Evolutionary conservation across 176 grass and related monocot species (phyloP).

Genomic region (Cenchrus purpureus): DNA sequence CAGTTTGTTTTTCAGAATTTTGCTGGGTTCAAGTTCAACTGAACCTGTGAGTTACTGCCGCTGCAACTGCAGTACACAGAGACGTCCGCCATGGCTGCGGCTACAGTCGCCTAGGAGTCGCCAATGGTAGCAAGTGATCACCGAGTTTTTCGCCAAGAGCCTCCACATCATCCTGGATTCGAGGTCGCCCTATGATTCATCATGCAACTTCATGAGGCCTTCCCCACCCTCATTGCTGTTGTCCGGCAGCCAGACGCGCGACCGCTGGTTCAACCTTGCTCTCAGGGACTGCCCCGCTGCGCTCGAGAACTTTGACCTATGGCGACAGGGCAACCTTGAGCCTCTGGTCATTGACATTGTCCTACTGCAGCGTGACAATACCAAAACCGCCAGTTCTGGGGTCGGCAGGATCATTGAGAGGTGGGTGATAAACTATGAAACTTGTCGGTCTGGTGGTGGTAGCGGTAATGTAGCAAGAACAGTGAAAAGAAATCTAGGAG

Average conservation of each 20-base stretch:
- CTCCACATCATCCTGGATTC: slow-evolving; percentile 96
- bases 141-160: slow-evolving; percentile 91
- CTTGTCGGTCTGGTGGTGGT: slow-evolving; percentile 18
- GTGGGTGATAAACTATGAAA: slow-evolving; percentile 89
- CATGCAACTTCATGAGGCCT: slow-evolving; percentile 63
- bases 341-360: slow-evolving; percentile 87
- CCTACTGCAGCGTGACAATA: slow-evolving; percentile 33
- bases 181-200: slow-evolving; percentile 81
- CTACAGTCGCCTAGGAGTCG: slow-evolving; percentile 51
- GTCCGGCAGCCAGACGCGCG: slow-evolving; percentile 55
- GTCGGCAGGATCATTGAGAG: slow-evolving; percentile 77
- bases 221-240: slow-evolving; percentile 58
- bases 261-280: slow-evolving; percentile 91
- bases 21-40: background rate
- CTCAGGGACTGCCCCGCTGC: slow-evolving; percentile 83
- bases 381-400: background rate
- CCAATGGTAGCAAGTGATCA: slow-evolving; percentile 91
- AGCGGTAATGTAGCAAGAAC: slow-evolving; percentile 25
- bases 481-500: slow-evolving; percentile 41
- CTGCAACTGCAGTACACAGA: background rate
- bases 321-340: slow-evolving; percentile 91
- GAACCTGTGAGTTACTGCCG: background rate
- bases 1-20: background rate
- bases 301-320: slow-evolving; percentile 89
- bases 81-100: slow-evolving; percentile 23